Evolutionary conservation across 2,329 filamentous ascomycete species (phyloP).

Genomic region (Stylonectria norvegica): DNA sequence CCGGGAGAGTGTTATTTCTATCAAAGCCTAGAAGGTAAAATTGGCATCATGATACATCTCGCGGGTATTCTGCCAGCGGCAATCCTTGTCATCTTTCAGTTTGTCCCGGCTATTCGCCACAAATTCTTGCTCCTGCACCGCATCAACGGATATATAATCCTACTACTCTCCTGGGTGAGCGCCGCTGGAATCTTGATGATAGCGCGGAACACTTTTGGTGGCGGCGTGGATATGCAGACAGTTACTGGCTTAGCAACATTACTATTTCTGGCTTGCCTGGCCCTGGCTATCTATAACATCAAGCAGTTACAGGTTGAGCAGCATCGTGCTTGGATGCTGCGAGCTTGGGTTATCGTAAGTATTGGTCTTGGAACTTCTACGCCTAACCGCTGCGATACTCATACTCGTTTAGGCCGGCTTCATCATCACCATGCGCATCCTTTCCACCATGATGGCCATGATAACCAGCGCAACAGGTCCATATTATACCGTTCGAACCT

Average conservation of each 20-base stretch:
- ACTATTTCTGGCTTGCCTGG: slow-evolving; percentile 41
- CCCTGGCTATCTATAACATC: slow-evolving; percentile 53
- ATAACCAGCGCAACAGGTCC: slow-evolving; percentile 33
- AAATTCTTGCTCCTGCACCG: slow-evolving; percentile 53
- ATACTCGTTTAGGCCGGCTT: slow-evolving; percentile 37
- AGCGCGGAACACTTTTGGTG: slow-evolving; percentile 49
- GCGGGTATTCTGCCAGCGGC: slow-evolving; percentile 43
- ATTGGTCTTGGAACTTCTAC: neutral
- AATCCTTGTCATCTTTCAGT: slow-evolving; percentile 46
- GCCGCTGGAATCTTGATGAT: slow-evolving; percentile 54
- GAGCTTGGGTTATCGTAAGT: slow-evolving; percentile 49
- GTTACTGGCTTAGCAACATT: slow-evolving; percentile 43
- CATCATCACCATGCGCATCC: slow-evolving; percentile 51
- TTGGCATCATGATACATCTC: slow-evolving; percentile 47
- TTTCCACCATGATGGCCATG: slow-evolving; percentile 41
- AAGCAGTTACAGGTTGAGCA: slow-evolving; percentile 60
- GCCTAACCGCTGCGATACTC: neutral
- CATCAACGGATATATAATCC: slow-evolving; percentile 55
- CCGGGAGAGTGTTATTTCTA: slow-evolving; percentile 44
- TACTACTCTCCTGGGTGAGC: slow-evolving; percentile 44
- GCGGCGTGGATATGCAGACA: slow-evolving; percentile 47
- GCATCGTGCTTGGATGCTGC: slow-evolving; percentile 62
- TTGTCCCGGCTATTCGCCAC: slow-evolving; percentile 46
- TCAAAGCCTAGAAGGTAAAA: slow-evolving; percentile 14
- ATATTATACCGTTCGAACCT: slow-evolving; percentile 35